Evolutionary conservation across 1,284 basidiomycete genomes (phyloP).

Genomic region (Clitocybe nebularis): DNA sequence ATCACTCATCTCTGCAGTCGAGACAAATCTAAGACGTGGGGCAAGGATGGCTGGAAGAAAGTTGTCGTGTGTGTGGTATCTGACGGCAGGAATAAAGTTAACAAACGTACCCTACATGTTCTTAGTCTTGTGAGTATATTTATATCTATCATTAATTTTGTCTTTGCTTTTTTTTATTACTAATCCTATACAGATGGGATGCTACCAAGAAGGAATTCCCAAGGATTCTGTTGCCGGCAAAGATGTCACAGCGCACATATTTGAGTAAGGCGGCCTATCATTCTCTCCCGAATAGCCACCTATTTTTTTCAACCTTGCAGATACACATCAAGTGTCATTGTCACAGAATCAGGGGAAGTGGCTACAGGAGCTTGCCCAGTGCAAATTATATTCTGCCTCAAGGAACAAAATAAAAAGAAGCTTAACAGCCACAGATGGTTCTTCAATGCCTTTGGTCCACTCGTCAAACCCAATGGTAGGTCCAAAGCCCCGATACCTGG

Average conservation of each 20-base stretch:
- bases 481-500: conserved; percentile 8
- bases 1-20: conserved; percentile 82
- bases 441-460: conserved; percentile 92
- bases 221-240: conserved; percentile 91
- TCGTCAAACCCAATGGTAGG: conserved; percentile 78
- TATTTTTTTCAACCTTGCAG: conserved; percentile 31
- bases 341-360: conserved; percentile 83
- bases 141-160: not conserved
- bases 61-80: conserved; percentile 91
- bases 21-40: conserved; percentile 88
- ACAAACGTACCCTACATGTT: conserved; percentile 83
- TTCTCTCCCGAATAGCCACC: conserved; percentile 2
- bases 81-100: conserved; percentile 88
- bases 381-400: conserved; percentile 91
- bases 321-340: conserved; percentile 77
- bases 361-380: conserved; percentile 80
- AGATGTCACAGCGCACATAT: conserved; percentile 92
- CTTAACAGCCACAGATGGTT: conserved; percentile 94
- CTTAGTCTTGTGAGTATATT: conserved; percentile 65
- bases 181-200: conserved; percentile 71
- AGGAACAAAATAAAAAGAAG: conserved; percentile 96
- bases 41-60: conserved; percentile 92
- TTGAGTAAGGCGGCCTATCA: conserved; percentile 62
- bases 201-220: conserved; percentile 94
- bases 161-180: conserved; percentile 4